Evolutionary conservation across 148 eudicot genomes (phyloP).

Genomic region (Rhododendron simsii): DNA sequence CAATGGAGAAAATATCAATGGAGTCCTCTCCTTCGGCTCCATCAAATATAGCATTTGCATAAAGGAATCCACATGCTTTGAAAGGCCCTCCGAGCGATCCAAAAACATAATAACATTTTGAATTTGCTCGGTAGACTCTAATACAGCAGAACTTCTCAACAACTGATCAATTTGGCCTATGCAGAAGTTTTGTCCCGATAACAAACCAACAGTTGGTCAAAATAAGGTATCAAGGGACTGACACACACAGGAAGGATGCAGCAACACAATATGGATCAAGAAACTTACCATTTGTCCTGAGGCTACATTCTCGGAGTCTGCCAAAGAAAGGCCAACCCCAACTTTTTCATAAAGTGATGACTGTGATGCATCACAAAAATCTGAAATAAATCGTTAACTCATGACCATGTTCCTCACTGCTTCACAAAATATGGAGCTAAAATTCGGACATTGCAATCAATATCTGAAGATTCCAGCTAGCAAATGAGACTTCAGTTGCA

Average conservation of each 20-base stretch:
- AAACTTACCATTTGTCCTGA: conserved; percentile 7
- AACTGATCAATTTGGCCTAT: conserved; percentile 13
- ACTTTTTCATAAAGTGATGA: conserved; percentile 4
- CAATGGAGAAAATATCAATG: too few species aligned
- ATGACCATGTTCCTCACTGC: neutral
- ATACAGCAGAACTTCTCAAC: neutral
- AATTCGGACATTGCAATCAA: neutral
- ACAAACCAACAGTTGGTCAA: neutral
- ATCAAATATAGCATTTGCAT: neutral
- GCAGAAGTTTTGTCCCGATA: conserved; percentile 11
- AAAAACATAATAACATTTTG: conserved; percentile 12
- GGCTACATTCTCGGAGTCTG: conserved; percentile 2
- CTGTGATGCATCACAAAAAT: conserved; percentile 3
- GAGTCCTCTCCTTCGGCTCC: too few species aligned
- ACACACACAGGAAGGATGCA: neutral
- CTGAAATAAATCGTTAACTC: neutral
- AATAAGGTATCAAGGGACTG: neutral
- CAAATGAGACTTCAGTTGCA: conserved; percentile 1
- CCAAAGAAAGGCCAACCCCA: conserved; percentile 13
- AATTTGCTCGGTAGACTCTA: conserved; percentile 15
- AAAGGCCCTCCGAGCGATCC: conserved; percentile 4
- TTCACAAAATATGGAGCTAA: too few species aligned
- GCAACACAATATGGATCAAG: neutral
- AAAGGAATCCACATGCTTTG: conserved; percentile 12
- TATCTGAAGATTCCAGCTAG: conserved; percentile 6